These are phyloP conservation scores for Bipolaris zeicola DNA, from an alignment of 2,329 filamentous ascomycete genomes.

Conservation along the genomic window DNA sequence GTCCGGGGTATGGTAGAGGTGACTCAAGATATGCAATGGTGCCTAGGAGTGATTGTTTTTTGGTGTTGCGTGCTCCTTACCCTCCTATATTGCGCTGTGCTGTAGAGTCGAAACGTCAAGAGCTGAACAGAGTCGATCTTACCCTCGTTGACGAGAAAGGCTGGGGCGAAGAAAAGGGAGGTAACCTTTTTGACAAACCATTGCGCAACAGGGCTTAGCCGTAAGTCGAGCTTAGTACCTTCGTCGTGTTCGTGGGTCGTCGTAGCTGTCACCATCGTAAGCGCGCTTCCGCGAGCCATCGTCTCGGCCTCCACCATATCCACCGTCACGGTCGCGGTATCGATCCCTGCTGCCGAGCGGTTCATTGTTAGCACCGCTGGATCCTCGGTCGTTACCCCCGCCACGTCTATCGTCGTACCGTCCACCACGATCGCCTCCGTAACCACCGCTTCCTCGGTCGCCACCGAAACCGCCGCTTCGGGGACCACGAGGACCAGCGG, in stretches of 20 bases:
- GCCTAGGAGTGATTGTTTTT: neutral
- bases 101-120: conserved; percentile 25
- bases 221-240: conserved; percentile 57
- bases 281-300: conserved; percentile 53
- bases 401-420: conserved; percentile 23
- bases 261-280: conserved; percentile 76
- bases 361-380: conserved; percentile 81
- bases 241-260: conserved; percentile 70
- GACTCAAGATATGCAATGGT: neutral
- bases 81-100: conserved; percentile 25
- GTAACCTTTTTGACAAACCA: conserved; percentile 49
- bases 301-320: conserved; percentile 27
- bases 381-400: conserved; percentile 44
- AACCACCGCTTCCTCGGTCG: conserved; percentile 37
- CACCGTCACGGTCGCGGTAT: conserved; percentile 42
- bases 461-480: conserved; percentile 48
- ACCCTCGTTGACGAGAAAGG: conserved; percentile 44
- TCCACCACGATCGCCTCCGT: conserved; percentile 39
- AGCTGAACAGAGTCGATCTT: conserved; percentile 35
- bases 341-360: conserved; percentile 69
- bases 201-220: conserved; percentile 25
- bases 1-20: neutral
- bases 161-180: conserved; percentile 40
- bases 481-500: conserved; percentile 54
- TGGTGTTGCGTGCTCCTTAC: conserved; percentile 27